Evolutionary conservation across 2,329 filamentous ascomycete genomes (phyloP), one percentile per base, ranked within the genome.

Genomic region (Colletotrichum somersetense): DNA sequence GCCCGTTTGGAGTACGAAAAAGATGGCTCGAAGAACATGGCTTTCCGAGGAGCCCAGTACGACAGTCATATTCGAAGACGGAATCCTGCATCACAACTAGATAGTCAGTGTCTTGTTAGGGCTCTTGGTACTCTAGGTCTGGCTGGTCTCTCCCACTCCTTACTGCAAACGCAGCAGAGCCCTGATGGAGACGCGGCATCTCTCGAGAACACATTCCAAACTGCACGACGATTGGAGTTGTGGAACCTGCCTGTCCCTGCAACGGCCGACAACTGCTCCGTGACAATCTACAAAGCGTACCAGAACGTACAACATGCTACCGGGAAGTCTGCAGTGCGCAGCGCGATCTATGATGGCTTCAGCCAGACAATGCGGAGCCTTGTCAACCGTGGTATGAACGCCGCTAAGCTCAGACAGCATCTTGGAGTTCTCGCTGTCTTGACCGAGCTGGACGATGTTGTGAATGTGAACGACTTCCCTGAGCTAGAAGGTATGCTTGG

Each of bases 21-120:
- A 62, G 92, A 97, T 76, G 95, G 95, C 0, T 86, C 91, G 62
- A 97, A 97, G 78, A 96, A 93, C 74, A 87, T 99, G 23, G 91
- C 96, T 33, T 97, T 98, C 77, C 91, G 96, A 71, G 94, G 95
- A 42, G 96, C 96, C 46, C 92, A 95, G 75, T 94, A 97, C 76
- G 96, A 99, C 79, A 96, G 92, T 75, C 91, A 96, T 73, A 88
- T 98, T 76, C 90, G 92, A 40, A 85, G 86, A 38, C 83, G 86
- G 26, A 87, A 91, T 69, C 81, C 86, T 33, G 82, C 85, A 5
- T 87, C 89, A 3, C 81, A 86, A 12, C 75, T 84, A 1, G 93
- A 95, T 78, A 88, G 89, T 0, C 86, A 91, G 70, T 92, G 91
- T 8, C 85, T 97, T 14, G 88, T 97, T 2, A 91, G 90, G 71